Conservation (phyloP, 345 rosid species). For the Trapa bicornis region DNA sequence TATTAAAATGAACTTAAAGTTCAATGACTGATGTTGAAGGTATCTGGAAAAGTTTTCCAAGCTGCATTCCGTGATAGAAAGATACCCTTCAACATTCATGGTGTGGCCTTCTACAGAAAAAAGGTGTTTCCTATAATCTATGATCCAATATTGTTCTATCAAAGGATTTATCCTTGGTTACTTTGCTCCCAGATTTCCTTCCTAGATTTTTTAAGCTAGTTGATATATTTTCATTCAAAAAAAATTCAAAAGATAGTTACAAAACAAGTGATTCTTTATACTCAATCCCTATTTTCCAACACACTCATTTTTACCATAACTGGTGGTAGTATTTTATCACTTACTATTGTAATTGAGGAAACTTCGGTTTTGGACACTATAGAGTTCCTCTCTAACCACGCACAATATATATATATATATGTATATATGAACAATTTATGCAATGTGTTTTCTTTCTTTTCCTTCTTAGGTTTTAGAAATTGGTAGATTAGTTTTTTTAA, state of each 20-base stretch:
- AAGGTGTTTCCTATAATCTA: slow-evolving; percentile 29
- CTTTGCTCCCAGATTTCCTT: background rate
- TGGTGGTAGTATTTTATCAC: too few species aligned
- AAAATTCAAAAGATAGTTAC: too few species aligned
- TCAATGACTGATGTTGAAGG: slow-evolving; percentile 29
- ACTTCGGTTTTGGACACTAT: too few species aligned
- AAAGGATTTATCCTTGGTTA: background rate
- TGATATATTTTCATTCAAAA: background rate
- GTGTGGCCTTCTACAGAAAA: slow-evolving; percentile 89
- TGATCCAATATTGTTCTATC: background rate
- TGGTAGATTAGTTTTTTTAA: background rate
- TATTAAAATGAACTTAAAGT: slow-evolving; percentile 2
- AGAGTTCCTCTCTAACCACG: too few species aligned
- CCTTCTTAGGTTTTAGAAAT: background rate
- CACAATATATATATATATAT: too few species aligned
- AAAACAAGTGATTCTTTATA: too few species aligned
- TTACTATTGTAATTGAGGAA: too few species aligned
- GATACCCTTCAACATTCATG: slow-evolving; percentile 86
- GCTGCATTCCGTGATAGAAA: slow-evolving; percentile 69
- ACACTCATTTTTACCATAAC: too few species aligned
- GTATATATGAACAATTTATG: too few species aligned
- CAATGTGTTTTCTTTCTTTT: background rate
- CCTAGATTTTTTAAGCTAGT: background rate
- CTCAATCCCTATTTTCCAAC: too few species aligned
- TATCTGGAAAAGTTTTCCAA: slow-evolving; percentile 82